phyloP scores from a whole-genome alignment of 345 rosid species.

The Camelina hispida region DNA sequence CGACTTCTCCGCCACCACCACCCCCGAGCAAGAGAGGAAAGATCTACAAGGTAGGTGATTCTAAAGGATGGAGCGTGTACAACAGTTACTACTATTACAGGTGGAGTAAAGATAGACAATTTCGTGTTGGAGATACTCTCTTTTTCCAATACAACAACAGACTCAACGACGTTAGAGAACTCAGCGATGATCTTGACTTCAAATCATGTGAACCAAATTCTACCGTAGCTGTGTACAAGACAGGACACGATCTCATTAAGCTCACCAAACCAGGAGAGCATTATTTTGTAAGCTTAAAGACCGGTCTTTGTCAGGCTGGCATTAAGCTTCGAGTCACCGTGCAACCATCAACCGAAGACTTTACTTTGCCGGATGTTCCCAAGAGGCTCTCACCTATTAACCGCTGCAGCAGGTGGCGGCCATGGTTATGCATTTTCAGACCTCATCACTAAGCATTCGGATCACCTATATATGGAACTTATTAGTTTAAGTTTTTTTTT shows the following conservation, averaged over 20 bases:
- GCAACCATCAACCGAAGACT: not conserved
- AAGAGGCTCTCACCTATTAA: not conserved
- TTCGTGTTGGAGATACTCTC: not conserved
- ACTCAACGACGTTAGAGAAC: not conserved
- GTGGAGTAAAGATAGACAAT: not conserved
- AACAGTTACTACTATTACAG: not conserved
- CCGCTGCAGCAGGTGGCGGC: not conserved
- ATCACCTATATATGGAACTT: too few relatives aligned
- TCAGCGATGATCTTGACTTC: not conserved
- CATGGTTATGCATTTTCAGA: not conserved
- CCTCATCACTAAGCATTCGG: not conserved
- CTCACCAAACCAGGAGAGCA: not conserved
- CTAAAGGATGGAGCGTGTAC: not conserved
- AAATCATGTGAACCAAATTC: not conserved
- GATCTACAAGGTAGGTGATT: not conserved
- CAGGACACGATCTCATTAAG: not conserved
- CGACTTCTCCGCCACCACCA: too few relatives aligned
- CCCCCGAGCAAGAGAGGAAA: not conserved
- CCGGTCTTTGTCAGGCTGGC: not conserved
- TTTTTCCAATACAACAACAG: not conserved
- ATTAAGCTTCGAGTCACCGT: slow-evolving; percentile 1
- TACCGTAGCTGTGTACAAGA: not conserved
- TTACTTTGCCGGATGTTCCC: not conserved
- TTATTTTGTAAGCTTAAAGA: not conserved
- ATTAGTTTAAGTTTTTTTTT: not conserved